Percentiles rank a stretch among this genome's conserved stretches.
These are phyloP conservation scores for Litsea cubeba DNA, from an alignment of 164 flowering plant genomes.

Conservation along the genomic window DNA sequence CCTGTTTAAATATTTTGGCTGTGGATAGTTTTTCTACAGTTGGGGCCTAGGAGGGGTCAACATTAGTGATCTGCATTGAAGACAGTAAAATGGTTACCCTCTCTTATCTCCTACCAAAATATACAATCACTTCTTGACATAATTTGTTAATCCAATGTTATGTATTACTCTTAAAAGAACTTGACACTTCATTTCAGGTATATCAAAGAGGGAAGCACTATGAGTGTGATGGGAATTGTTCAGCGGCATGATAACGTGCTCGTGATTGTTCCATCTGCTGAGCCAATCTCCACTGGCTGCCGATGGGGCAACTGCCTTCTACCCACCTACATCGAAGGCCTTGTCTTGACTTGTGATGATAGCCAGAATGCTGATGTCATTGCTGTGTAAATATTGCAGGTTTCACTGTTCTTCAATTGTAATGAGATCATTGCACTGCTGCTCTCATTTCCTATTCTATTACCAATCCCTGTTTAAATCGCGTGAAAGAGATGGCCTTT, in stretches of 20 bases:
- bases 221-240: conserved; percentile 88
- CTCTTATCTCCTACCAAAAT: neutral
- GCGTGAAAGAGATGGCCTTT: conserved; percentile 24
- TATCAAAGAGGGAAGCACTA: conserved; percentile 93
- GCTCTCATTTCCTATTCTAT: conserved; percentile 5
- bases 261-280: conserved; percentile 78
- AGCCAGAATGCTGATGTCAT: conserved; percentile 69
- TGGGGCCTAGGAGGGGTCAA: neutral
- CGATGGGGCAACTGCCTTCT: conserved; percentile 83
- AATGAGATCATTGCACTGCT: conserved; percentile 1
- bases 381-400: conserved; percentile 52
- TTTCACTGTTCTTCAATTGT: neutral
- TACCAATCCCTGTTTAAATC: conserved; percentile 7
- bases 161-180: neutral
- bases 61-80: neutral
- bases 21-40: neutral
- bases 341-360: conserved; percentile 72
- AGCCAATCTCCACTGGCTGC: conserved; percentile 75
- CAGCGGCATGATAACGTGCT: conserved; percentile 80
- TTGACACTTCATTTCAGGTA: conserved; percentile 38
- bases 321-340: conserved; percentile 69
- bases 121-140: neutral
- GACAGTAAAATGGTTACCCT: neutral
- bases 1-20: neutral
- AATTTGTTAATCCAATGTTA: neutral